Evolutionary conservation across 345 rosid species (phyloP).

Genomic region (Erysimum cheiranthoides): DNA sequence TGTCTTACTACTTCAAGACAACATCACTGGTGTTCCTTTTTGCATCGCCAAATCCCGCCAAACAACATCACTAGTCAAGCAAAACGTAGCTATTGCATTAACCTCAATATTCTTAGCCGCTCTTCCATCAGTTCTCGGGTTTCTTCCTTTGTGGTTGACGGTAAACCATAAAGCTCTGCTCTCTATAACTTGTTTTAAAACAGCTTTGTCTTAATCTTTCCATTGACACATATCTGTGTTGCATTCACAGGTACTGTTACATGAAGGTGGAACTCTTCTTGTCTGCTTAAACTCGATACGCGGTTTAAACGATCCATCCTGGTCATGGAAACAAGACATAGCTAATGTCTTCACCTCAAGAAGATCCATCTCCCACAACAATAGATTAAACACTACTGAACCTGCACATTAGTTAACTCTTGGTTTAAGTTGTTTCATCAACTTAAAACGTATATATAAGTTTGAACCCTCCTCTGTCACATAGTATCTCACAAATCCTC

Average conservation of each 20-base stretch:
- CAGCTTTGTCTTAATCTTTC: no score
- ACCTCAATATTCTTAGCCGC: slow-evolving; percentile 75
- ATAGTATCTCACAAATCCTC: no score
- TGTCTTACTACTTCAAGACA: slow-evolving; percentile 67
- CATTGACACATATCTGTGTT: not conserved
- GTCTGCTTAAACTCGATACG: slow-evolving; percentile 86
- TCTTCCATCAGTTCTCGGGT: slow-evolving; percentile 74
- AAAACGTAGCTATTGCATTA: slow-evolving; percentile 79
- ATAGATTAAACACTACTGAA: not conserved
- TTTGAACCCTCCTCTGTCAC: no score
- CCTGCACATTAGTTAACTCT: slow-evolving; percentile 4
- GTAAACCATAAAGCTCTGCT: slow-evolving; percentile 42
- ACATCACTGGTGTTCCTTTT: slow-evolving; percentile 79
- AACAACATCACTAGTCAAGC: slow-evolving; percentile 78
- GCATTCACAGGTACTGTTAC: slow-evolving; percentile 69
- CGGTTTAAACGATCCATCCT: slow-evolving; percentile 68
- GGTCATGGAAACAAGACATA: slow-evolving; percentile 73
- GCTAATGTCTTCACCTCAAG: slow-evolving; percentile 28
- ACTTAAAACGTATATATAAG: not conserved
- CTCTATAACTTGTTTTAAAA: not conserved
- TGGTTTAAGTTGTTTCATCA: not conserved
- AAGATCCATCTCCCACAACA: slow-evolving; percentile 6
- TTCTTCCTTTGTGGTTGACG: slow-evolving; percentile 87
- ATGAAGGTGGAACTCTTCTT: slow-evolving; percentile 89
- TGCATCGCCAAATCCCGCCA: slow-evolving; percentile 85